Conservation (phyloP, 495 filamentous ascomycete genomes). For the Penicillium chermesinum region DNA sequence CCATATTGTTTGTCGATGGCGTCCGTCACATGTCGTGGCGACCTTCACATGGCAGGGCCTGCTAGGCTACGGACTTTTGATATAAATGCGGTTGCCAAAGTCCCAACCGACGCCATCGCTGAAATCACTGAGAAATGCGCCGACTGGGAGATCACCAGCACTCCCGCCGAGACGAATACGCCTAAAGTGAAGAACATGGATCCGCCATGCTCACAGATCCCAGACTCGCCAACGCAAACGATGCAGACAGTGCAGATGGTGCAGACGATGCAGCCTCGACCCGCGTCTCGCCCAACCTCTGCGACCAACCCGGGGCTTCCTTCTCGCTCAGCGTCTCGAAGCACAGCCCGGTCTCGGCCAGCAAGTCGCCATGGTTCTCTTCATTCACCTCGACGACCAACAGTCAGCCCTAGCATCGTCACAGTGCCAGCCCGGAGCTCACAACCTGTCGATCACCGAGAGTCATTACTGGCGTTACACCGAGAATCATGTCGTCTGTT, state of each 20-base stretch:
- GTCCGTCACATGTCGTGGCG: conserved; percentile 5
- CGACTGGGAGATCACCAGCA: background rate
- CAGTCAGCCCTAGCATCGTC: conserved; percentile 26
- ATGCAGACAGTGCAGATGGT: too few species aligned
- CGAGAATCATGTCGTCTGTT: conserved; percentile 45
- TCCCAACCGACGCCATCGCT: conserved; percentile 1
- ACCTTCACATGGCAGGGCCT: conserved; percentile 1
- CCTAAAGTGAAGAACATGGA: conserved; percentile 18
- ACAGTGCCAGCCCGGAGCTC: conserved; percentile 20
- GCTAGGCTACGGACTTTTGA: background rate
- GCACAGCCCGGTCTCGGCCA: conserved; percentile 26
- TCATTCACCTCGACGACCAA: conserved; percentile 27
- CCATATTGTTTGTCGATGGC: background rate
- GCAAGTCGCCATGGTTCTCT: conserved; percentile 30
- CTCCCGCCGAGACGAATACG: conserved; percentile 16
- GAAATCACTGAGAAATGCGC: conserved; percentile 12
- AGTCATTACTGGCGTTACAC: conserved; percentile 40
- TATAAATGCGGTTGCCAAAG: conserved; percentile 1
- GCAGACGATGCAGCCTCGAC: conserved; percentile 14
- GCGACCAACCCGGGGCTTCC: conserved; percentile 20
- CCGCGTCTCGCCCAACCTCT: conserved; percentile 25
- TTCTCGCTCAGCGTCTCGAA: conserved; percentile 30
- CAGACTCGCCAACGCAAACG: conserved; percentile 10
- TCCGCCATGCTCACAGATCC: conserved; percentile 7
- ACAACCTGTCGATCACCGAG: conserved; percentile 22